Evolutionary conservation across 768 basidiomycete genomes (phyloP), one percentile per base, ranked within the genome.

Genomic region (Cubamyces sp.): DNA sequence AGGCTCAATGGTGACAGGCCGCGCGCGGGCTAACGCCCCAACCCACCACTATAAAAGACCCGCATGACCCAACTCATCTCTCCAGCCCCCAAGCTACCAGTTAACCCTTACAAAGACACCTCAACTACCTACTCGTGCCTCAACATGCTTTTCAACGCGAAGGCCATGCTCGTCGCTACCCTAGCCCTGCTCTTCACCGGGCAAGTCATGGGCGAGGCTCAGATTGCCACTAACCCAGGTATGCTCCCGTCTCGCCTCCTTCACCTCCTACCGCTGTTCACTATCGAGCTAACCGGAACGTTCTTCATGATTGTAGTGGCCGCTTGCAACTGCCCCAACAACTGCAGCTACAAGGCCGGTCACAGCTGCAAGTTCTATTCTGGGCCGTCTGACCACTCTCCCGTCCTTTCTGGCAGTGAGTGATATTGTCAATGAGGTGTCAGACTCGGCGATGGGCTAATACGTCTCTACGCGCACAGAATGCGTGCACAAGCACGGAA

Each of bases 301-400:
- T 23, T 8, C 16, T 23, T 46, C 21, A 5, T 18, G 18, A 21
- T 9, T 30, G 34, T 14, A 51, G 50, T 51, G 28, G 14, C 50
- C 37, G 50, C 50, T 5, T 51, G 50, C 28, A 51, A 51, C 50
- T 51, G 50, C 50, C 50, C 50, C 28, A 51, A 51, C 50, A 51
- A 51, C 50, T 51, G 50, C 30, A 37, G 50, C 50, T 37, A 51
- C 50, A 18, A 39, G 30, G 50, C 26, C 30, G 50, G 50, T 30
- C 30, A 30, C 30, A 37, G 30, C 50, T 51, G 50, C 50, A 51
- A 51, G 50, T 51, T 15, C 50, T 28, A 34, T n/a, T 16, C 50
- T 16, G 50, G 50, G 37, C 50, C 50, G 18, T 51, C 50, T 1
- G n/a, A 46, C 45, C n/a, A 18, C 8, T 16, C 14, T 1, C 45